Percentiles rank a stretch among this genome's conserved stretches.
Evolutionary conservation across 179 eudicot genomes (phyloP).

Genomic region (Sideroxylon spinosum): DNA sequence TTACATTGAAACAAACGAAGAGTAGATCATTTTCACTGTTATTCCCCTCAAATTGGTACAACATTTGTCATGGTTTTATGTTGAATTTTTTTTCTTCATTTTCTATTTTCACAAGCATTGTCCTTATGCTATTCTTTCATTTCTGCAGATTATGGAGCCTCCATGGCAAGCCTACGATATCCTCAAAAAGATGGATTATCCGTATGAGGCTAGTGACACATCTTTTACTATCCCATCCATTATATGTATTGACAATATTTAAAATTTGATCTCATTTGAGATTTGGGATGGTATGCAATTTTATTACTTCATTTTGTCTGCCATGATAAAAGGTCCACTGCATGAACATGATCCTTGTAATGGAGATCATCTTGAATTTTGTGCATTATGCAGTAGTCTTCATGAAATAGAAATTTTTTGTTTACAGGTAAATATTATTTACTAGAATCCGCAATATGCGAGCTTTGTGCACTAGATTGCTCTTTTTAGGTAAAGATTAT

Average conservation of each 20-base stretch:
- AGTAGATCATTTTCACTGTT: too few relatives aligned
- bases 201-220: slow-evolving; percentile 61
- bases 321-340: not conserved
- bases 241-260: not conserved
- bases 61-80: not conserved
- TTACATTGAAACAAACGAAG: too few relatives aligned
- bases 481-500: too few relatives aligned
- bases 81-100: slow-evolving; percentile 4
- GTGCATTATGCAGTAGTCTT: not conserved
- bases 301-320: not conserved
- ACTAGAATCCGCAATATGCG: too few relatives aligned
- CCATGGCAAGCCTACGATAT: slow-evolving; percentile 85
- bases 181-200: slow-evolving; percentile 81
- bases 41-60: not conserved
- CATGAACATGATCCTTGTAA: not conserved
- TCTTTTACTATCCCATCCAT: slow-evolving; percentile 10
- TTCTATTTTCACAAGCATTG: slow-evolving; percentile 3
- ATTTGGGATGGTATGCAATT: not conserved
- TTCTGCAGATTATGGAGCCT: slow-evolving; percentile 83
- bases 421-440: too few relatives aligned
- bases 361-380: not conserved
- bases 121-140: slow-evolving; percentile 10
- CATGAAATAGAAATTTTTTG: too few relatives aligned
- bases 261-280: not conserved
- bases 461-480: too few relatives aligned